Conservation (phyloP, 352 stramenopile species). For the Globisporangium middletonii region DNA sequence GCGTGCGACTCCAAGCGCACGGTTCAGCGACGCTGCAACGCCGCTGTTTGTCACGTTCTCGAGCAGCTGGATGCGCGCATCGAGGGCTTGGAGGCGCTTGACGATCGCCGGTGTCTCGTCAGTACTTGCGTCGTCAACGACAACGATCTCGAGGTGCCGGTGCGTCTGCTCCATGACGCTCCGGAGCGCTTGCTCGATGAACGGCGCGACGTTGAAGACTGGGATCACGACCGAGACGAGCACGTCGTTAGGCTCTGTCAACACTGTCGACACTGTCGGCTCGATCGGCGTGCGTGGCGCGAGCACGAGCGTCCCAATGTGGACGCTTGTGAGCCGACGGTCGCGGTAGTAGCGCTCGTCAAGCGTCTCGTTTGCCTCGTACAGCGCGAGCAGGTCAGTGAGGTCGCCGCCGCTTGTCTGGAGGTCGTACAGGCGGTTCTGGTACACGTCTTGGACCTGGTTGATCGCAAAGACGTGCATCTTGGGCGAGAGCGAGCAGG, state of each 20-base stretch:
- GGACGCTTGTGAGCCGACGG: constrained; percentile 58
- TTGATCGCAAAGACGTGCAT: constrained; percentile 84
- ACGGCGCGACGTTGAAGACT: constrained; percentile 48
- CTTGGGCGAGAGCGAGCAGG: constrained; percentile 38
- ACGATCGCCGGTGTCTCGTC: constrained; percentile 37
- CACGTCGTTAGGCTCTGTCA: not conserved
- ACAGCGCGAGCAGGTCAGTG: constrained; percentile 22
- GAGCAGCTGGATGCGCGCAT: constrained; percentile 33
- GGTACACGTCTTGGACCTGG: constrained; percentile 75
- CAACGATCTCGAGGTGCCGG: constrained; percentile 52
- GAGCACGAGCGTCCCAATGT: constrained; percentile 73
- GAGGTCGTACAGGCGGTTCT: constrained; percentile 55
- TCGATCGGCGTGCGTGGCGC: not conserved
- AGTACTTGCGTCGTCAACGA: constrained; percentile 65
- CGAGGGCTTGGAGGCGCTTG: constrained; percentile 31
- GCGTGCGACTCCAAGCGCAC: constrained; percentile 40
- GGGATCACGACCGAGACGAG: constrained; percentile 69
- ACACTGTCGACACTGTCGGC: not conserved
- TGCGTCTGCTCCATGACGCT: constrained; percentile 36
- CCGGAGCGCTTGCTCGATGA: constrained; percentile 36
- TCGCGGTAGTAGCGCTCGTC: constrained; percentile 50
- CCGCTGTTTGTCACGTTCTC: constrained; percentile 39
- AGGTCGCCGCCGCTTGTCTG: constrained; percentile 21
- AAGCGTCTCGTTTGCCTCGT: constrained; percentile 31
- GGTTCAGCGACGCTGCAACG: constrained; percentile 68